These are phyloP conservation scores for Xerocomellus intermedius DNA, from an alignment of 768 basidiomycete species.

Conservation along the genomic window DNA sequence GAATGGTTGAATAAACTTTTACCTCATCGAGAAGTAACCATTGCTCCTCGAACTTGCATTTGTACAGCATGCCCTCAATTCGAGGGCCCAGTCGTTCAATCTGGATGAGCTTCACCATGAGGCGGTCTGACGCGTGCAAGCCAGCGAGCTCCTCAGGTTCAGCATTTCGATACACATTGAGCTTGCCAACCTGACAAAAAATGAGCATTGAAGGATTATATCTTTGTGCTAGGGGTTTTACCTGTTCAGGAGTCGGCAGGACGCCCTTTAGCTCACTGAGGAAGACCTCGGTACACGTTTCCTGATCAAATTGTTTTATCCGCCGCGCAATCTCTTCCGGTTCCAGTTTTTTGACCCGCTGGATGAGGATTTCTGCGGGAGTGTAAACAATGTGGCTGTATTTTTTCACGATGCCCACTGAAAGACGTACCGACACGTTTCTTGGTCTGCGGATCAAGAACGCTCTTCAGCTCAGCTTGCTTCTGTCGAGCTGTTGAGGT, in stretches of 20 bases:
- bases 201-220: not conserved
- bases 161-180: conserved; percentile 87
- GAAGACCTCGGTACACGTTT: conserved; percentile 86
- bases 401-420: not conserved
- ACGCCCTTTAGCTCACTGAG: conserved; percentile 85
- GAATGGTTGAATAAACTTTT: conserved; percentile 13
- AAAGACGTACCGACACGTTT: conserved; percentile 82
- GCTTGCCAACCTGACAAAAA: conserved; percentile 69
- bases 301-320: conserved; percentile 84
- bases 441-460: conserved; percentile 87
- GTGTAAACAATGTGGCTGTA: not conserved
- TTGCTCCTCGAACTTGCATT: conserved; percentile 83
- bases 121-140: conserved; percentile 91
- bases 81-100: conserved; percentile 86
- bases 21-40: conserved; percentile 82
- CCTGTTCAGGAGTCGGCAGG: conserved; percentile 89
- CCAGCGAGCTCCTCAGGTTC: conserved; percentile 80
- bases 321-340: conserved; percentile 84
- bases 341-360: conserved; percentile 76
- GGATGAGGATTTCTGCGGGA: conserved; percentile 82
- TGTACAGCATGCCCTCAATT: conserved; percentile 95
- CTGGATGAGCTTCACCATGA: conserved; percentile 97
- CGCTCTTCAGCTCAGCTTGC: conserved; percentile 86
- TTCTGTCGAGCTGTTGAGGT: conserved; percentile 64
- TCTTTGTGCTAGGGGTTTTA: conserved; percentile 25